Evolutionary conservation across 345 rosid genomes (phyloP), one percentile per base, ranked within the genome.

Genomic region (Acer campestre): DNA sequence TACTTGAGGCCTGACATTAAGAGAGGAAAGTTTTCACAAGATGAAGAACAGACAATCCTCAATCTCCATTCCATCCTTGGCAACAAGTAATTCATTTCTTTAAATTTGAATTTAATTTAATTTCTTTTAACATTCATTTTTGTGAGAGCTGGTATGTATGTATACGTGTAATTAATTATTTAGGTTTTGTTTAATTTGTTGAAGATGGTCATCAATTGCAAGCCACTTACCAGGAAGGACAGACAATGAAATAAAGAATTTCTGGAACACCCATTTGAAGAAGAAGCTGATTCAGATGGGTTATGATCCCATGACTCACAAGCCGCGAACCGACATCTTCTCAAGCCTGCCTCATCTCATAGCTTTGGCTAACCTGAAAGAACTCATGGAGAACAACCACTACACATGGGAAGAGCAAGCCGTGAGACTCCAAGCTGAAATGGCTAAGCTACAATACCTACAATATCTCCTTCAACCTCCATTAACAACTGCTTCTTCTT

Each of bases 1-100:
- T 92, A 94, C 79, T 83, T 94, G 80, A 81, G 95, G 78, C 97
- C 98, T 18, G 98, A 92, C 78, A 94, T 94, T 76, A 91, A 90
- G 85, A 80, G 98, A 77, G 96, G 96, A n/a, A 92, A 84, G 40
- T 94, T 94, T 74, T 86, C 97, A 18, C 84, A 79, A 3, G 96
- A 94, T 59, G 98, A 94, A 85, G 97, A 91, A 75, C 89, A 90
- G 67, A 86, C 89, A 12, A 94, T 94, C 86, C 87, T 92, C 87
- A 82, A 86, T 81, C 90, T 91, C 84, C 98, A 92, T 70, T 80
- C 92, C 8, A 66, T 91, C 75, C 97, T 94, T 56, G 98, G 98
- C 64, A 91, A 94, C 89, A 92, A 91, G 98, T 94, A 91, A 79
- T 35, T 35, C 38, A 35, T 35, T 35, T 35, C 31, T 29, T 29